Evolutionary conservation across 352 stramenopile species (phyloP).

Genomic region (Blastocystis sp.): DNA sequence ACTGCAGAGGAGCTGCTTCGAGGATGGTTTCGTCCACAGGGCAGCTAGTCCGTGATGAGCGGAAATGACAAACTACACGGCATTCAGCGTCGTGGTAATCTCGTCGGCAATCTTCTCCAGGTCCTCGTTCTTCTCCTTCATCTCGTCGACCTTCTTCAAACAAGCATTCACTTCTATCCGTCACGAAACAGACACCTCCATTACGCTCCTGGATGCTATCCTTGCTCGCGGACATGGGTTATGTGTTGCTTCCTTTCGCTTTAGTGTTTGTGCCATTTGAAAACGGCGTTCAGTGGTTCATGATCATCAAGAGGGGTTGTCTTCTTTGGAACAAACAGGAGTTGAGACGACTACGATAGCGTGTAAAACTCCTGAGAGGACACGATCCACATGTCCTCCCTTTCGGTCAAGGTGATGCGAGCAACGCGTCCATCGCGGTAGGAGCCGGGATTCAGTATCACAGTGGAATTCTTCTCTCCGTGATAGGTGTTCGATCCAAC

Average conservation of each 20-base stretch:
- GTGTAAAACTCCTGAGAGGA: neutral
- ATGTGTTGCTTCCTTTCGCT: neutral
- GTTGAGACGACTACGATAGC: neutral
- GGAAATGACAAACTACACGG: constrained; percentile 8
- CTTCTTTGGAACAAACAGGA: neutral
- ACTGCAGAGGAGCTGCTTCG: constrained; percentile 42
- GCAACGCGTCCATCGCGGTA: neutral
- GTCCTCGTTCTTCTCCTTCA: constrained; percentile 44
- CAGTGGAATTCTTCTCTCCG: neutral
- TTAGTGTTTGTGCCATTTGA: neutral
- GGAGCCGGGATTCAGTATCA: neutral
- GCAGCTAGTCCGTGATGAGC: constrained; percentile 3
- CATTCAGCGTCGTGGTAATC: constrained; percentile 19
- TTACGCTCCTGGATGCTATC: constrained; percentile 17
- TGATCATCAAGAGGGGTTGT: neutral
- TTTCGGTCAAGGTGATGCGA: neutral
- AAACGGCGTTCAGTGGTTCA: neutral
- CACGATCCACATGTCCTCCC: constrained; percentile 8
- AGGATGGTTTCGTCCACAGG: constrained; percentile 12
- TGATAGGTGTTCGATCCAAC: constrained; percentile 10
- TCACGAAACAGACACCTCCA: neutral
- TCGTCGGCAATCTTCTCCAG: constrained; percentile 15
- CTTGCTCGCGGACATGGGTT: neutral
- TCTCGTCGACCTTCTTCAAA: constrained; percentile 45
- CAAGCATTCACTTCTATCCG: constrained; percentile 35